These are phyloP conservation scores for Coemansia sp. DNA, from an alignment of 192 early-diverging fungal species.

Conservation along the genomic window DNA sequence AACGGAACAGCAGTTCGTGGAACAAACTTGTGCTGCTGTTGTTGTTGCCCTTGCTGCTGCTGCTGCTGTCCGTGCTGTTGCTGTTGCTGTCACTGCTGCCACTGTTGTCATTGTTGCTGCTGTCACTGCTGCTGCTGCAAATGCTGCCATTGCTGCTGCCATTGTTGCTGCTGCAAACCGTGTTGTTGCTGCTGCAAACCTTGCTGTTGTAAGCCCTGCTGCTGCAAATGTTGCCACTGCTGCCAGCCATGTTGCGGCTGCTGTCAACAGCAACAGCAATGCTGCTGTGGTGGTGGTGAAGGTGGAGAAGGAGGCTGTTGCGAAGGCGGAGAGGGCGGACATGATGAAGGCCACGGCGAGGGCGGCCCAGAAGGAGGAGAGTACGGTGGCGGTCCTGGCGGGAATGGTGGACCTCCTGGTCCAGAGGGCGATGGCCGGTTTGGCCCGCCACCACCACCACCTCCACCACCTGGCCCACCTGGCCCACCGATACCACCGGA, in stretches of 20 bases:
- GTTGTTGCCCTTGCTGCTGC: conserved; percentile 34
- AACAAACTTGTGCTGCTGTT: conserved; percentile 29
- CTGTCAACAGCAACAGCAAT: conserved; percentile 20
- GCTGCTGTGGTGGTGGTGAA: conserved; percentile 19
- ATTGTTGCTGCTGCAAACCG: conserved; percentile 49
- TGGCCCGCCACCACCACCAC: conserved; percentile 16
- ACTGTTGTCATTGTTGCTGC: conserved; percentile 28
- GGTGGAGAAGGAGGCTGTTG: conserved; percentile 15
- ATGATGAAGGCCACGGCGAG: conserved; percentile 14
- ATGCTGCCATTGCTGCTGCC: conserved; percentile 52
- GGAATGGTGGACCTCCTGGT: conserved; percentile 13
- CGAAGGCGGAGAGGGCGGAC: conserved; percentile 11
- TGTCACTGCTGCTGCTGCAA: conserved; percentile 40
- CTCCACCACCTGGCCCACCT: conserved; percentile 3
- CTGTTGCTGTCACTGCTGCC: conserved; percentile 34
- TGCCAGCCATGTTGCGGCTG: conserved; percentile 30
- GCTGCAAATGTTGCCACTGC: conserved; percentile 28
- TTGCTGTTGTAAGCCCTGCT: conserved; percentile 44
- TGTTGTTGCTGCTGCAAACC: conserved; percentile 51
- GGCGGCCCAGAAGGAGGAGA: conserved; percentile 16
- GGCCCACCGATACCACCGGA: neutral
- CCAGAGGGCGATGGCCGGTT: conserved; percentile 10
- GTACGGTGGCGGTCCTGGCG: conserved; percentile 11
- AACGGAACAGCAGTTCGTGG: conserved; percentile 42
- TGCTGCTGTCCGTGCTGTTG: conserved; percentile 35